Conservation (phyloP, 2,329 filamentous ascomycete genomes). For the Pleoardoris graminearum region DNA sequence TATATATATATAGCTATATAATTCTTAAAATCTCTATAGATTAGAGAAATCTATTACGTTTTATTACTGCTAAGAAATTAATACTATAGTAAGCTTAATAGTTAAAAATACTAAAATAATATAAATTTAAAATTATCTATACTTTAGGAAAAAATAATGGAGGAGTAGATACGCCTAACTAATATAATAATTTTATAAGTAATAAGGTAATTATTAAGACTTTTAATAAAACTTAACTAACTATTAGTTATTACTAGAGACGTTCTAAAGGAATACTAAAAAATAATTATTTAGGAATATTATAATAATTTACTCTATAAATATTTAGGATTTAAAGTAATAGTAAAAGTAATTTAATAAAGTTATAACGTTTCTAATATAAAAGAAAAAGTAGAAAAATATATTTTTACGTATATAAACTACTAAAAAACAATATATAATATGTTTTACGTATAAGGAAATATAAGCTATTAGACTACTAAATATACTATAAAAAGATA, state of each 20-base stretch:
- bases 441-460: constrained; percentile 9
- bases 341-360: neutral
- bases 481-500: constrained; percentile 2
- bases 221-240: neutral
- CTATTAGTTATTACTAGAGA: neutral
- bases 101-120: no score
- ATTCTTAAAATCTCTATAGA: constrained; percentile 1
- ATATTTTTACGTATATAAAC: constrained; percentile 2
- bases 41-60: constrained; percentile 4
- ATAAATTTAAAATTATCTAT: no score
- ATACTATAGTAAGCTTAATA: constrained; percentile 1
- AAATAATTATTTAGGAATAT: neutral
- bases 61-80: neutral
- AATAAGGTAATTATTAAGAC: neutral
- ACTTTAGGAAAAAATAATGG: no score
- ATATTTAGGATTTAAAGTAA: neutral
- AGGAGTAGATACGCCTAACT: neutral
- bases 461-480: constrained; percentile 10
- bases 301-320: neutral
- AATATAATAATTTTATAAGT: neutral
- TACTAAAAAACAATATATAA: constrained; percentile 6
- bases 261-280: neutral
- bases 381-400: neutral
- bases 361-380: neutral
- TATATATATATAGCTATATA: constrained; percentile 8